phyloP scores from a whole-genome alignment of 2,329 filamentous ascomycete genomes.

The Hypoxylon sp. region DNA sequence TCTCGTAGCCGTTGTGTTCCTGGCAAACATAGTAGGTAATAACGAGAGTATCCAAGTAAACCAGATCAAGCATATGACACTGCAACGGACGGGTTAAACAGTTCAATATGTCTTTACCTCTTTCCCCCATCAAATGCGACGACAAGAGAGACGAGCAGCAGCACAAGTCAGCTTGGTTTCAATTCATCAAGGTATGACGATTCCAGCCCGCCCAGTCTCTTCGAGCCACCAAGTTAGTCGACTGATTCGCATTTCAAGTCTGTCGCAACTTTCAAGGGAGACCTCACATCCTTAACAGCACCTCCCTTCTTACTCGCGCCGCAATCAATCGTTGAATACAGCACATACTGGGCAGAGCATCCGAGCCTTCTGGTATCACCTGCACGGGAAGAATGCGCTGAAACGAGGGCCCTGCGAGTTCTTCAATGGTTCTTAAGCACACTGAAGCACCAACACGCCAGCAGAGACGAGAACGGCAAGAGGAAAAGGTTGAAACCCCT shows the following conservation, averaged over 20 bases:
- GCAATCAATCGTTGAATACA: conserved; percentile 83
- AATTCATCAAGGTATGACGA: conserved; percentile 47
- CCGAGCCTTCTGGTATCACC: conserved; percentile 84
- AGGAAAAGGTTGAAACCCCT: conserved; percentile 94
- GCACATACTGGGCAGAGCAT: conserved; percentile 85
- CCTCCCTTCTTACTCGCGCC: conserved; percentile 86
- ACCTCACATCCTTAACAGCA: conserved; percentile 83
- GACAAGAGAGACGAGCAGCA: conserved; percentile 45
- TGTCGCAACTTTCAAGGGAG: conserved; percentile 84
- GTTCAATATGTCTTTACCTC: conserved; percentile 37
- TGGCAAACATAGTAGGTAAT: neutral
- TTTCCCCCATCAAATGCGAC: conserved; percentile 38
- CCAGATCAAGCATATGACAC: neutral
- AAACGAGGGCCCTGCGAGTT: conserved; percentile 87
- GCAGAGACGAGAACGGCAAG: conserved; percentile 80
- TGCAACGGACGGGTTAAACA: neutral
- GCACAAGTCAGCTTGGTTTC: conserved; percentile 49
- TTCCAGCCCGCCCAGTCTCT: neutral
- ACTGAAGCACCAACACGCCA: conserved; percentile 85
- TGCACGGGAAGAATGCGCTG: conserved; percentile 80
- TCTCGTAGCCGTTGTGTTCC: neutral
- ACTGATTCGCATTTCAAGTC: conserved; percentile 60
- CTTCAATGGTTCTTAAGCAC: conserved; percentile 96
- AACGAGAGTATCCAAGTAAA: neutral
- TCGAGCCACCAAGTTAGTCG: neutral